These are phyloP conservation scores for Dryas octopetala DNA, from an alignment of 306 rosid species.

Conservation along the genomic window DNA sequence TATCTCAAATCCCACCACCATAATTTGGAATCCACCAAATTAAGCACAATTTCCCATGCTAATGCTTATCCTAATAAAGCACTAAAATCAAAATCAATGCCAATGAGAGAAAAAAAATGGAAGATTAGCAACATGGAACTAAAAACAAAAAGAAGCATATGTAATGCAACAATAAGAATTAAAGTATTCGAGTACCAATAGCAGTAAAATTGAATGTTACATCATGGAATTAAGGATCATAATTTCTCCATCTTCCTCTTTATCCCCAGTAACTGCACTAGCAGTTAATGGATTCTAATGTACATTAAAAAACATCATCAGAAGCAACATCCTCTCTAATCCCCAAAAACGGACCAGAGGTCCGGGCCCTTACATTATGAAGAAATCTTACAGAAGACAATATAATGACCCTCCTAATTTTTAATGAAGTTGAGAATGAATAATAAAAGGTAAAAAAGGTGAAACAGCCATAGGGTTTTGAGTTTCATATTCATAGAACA, in stretches of 20 bases:
- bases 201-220: constrained; percentile 21
- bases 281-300: constrained; percentile 38
- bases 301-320: constrained; percentile 41
- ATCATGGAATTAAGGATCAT: constrained; percentile 32
- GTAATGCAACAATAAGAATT: neutral
- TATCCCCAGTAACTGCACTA: constrained; percentile 33
- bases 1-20: constrained; percentile 17
- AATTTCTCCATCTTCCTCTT: constrained; percentile 28
- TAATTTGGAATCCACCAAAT: constrained; percentile 20
- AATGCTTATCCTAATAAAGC: neutral
- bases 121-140: neutral
- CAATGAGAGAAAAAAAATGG: neutral
- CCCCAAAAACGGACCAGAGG: constrained; percentile 65
- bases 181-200: constrained; percentile 9
- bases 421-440: constrained; percentile 35
- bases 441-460: constrained; percentile 30
- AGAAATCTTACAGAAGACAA: constrained; percentile 37
- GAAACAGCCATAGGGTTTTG: constrained; percentile 35
- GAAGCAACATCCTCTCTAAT: constrained; percentile 39
- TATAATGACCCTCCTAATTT: constrained; percentile 44
- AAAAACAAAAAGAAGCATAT: neutral
- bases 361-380: constrained; percentile 9
- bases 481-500: constrained; percentile 37
- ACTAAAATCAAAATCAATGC: neutral
- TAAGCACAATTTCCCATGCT: neutral